Conservation (phyloP, 2,329 filamentous ascomycete species). For the Aschersonia sp. region DNA sequence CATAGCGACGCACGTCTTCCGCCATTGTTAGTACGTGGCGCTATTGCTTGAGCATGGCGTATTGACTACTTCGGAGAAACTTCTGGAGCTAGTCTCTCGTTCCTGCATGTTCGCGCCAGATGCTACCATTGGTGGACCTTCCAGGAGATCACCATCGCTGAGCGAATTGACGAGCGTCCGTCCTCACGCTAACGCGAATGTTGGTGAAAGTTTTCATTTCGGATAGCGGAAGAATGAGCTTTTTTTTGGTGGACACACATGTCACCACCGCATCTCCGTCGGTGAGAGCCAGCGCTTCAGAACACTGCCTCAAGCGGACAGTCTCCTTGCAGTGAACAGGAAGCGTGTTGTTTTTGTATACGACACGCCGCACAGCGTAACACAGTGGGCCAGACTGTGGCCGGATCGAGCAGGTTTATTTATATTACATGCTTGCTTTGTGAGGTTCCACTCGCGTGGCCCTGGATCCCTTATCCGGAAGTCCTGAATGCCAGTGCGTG, state of each 20-base stretch:
- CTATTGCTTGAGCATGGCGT: not conserved
- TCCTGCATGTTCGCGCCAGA: not conserved
- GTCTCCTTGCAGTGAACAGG: no score
- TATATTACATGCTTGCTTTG: no score
- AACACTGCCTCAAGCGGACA: no score
- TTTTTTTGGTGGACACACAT: not conserved
- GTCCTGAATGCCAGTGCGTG: no score
- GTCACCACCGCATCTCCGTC: not conserved
- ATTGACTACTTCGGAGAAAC: not conserved
- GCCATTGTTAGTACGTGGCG: no score
- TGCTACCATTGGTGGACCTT: not conserved
- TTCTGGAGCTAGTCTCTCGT: not conserved
- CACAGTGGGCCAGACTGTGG: no score
- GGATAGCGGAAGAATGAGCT: not conserved
- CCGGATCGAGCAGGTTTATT: no score
- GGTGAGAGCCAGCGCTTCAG: no score
- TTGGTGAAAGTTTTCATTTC: not conserved
- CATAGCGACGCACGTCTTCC: not conserved
- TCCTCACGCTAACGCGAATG: not conserved
- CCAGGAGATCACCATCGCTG: not conserved
- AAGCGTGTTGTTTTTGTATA: no score
- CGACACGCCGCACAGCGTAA: no score
- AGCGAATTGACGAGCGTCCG: not conserved
- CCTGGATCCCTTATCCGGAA: no score
- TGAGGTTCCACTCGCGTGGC: no score